phyloP scores from a whole-genome alignment of 192 early-diverging fungal genomes.

The Coemansia sp. region DNA sequence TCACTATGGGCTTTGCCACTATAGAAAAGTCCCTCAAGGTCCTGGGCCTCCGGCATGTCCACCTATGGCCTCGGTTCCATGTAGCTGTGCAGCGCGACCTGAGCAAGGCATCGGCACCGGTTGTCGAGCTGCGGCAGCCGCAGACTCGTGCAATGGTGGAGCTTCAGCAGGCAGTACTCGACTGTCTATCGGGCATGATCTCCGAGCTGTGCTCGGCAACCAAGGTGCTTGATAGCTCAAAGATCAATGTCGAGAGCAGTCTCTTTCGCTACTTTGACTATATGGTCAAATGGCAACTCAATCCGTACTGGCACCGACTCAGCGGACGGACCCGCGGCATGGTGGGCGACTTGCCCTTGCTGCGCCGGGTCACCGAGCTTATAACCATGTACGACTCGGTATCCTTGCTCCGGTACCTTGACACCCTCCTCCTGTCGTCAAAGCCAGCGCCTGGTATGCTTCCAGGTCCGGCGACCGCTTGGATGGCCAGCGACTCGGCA shows the following conservation, averaged over 20 bases:
- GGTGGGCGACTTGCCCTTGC: conserved; percentile 63
- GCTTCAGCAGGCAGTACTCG: conserved; percentile 75
- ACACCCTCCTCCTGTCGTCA: conserved; percentile 68
- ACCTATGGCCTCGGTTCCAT: conserved; percentile 76
- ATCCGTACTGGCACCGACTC: conserved; percentile 84
- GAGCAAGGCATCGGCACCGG: conserved; percentile 53
- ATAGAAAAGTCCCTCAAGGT: conserved; percentile 80
- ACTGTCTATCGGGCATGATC: conserved; percentile 76
- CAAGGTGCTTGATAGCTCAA: conserved; percentile 65
- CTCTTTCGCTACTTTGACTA: conserved; percentile 81
- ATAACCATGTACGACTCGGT: conserved; percentile 83
- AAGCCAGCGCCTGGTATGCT: conserved; percentile 23
- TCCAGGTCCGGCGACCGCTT: conserved; percentile 52
- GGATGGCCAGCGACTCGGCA: conserved; percentile 83
- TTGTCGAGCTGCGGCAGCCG: conserved; percentile 72
- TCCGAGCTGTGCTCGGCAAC: conserved; percentile 67
- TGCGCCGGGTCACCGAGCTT: conserved; percentile 70
- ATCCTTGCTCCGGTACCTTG: conserved; percentile 78
- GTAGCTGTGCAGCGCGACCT: conserved; percentile 33
- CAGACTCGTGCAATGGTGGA: conserved; percentile 74
- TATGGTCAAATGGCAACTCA: conserved; percentile 67
- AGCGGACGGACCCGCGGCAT: conserved; percentile 66
- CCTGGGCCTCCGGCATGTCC: conserved; percentile 73
- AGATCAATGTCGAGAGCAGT: conserved; percentile 81
- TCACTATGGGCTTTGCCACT: conserved; percentile 77